Evolutionary conservation across 2,329 filamentous ascomycete species (phyloP), one percentile per base, ranked within the genome.

Genomic region (Ploettnerulaceae sp.): DNA sequence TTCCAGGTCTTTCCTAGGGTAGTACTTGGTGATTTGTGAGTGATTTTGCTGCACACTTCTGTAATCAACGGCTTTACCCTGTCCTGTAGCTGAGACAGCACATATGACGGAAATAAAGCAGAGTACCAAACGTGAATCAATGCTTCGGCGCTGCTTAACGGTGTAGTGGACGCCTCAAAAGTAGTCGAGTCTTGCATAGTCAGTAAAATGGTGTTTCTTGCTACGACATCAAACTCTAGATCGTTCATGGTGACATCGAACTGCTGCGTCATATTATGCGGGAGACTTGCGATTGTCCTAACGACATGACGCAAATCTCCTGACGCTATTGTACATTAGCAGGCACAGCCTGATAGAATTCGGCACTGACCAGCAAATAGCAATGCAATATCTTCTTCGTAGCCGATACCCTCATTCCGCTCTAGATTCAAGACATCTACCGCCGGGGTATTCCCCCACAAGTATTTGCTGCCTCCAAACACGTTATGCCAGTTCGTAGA

Each of bases 401-500:
- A 52, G 11, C 29, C 35, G 14, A 44, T 11, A 9, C 53, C 51
- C 25, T 54, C 51, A 33, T 56, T 56, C 12, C 12, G 29, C 9
- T 34, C 43, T 5, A 54, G 36, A 9, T 54, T 37, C 2, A 56
- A 31, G 24, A 56, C 37, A 47, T 56, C 53, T 4, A 54, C 5
- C 11, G 53, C 51, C 17, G 51, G 53, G 5, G 31, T 52, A 17
- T 54, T 56, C 21, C 53, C 53, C 53, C 53, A 54, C 6, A 56
- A 21, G 26, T 50, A 48, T 44, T 52, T 56, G 12, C 9, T 41
- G 5, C 37, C 43, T 43, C 52, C 47, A 21, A 48, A 47, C 18
- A n/a, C 6, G 11, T 46, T 17, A n/a, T n/a, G n/a, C n/a, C n/a
- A n/a, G n/a, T n/a, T n/a, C n/a, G n/a, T n/a, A n/a, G n/a, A n/a